Percentiles rank a stretch among this genome's conserved stretches.
phyloP scores from a whole-genome alignment of 495 filamentous ascomycete genomes.

The Saxophila tyrrhenica region DNA sequence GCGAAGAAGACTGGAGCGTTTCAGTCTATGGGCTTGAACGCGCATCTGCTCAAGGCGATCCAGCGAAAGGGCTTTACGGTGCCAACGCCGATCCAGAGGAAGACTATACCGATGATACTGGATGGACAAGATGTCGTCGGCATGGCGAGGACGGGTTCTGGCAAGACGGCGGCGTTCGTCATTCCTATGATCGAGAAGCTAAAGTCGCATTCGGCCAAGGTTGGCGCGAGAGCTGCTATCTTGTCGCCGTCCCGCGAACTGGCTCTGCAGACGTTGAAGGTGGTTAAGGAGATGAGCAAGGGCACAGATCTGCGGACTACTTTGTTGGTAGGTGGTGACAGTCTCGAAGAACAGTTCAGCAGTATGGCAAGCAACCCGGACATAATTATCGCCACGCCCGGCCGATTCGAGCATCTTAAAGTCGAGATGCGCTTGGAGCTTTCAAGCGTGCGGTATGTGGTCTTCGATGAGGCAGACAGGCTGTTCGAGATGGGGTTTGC shows the following conservation, averaged over 20 bases:
- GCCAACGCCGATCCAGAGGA: conserved; percentile 93
- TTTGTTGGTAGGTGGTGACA: conserved; percentile 87
- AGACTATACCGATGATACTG: conserved; percentile 83
- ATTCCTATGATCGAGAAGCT: conserved; percentile 95
- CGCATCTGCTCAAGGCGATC: conserved; percentile 75
- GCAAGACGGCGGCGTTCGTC: conserved; percentile 95
- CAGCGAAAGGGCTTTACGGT: conserved; percentile 86
- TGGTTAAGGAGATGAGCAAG: conserved; percentile 82
- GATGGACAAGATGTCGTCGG: conserved; percentile 87
- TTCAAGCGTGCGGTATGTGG: conserved; percentile 75
- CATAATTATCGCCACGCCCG: conserved; percentile 91
- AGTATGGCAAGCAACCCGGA: conserved; percentile 91
- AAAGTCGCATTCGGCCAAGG: conserved; percentile 72
- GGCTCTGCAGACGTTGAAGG: conserved; percentile 87
- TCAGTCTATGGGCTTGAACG: conserved; percentile 85
- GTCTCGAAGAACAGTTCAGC: conserved; percentile 87
- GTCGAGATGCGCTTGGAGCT: conserved; percentile 90
- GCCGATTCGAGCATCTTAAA: conserved; percentile 87
- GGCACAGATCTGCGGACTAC: conserved; percentile 85
- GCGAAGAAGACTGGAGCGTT: conserved; percentile 94
- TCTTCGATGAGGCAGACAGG: conserved; percentile 94
- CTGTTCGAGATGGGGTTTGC: conserved; percentile 98
- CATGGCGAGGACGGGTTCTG: conserved; percentile 94
- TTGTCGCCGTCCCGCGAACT: conserved; percentile 87
- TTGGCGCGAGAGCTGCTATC: conserved; percentile 76